Base-by-base conservation (phyloP, 345 rosid genomes). In the Lenwebbia sp. region DNA sequence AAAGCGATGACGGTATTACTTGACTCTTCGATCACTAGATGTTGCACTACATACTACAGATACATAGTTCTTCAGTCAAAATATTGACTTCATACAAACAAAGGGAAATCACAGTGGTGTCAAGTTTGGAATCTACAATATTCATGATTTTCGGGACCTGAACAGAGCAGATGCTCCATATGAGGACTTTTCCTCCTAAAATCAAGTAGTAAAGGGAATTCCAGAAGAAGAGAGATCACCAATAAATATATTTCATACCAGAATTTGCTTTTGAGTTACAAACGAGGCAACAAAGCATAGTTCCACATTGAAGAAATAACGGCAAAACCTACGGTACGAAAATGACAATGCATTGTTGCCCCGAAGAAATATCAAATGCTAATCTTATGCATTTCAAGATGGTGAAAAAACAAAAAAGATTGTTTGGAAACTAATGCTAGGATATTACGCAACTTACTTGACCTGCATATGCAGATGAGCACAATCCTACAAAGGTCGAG, bases 401-500 rank as follows among this genome's bases (percentile, higher is more conserved):
- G 78, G 37, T 19, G 47, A 70, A 25, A 30, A 33, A 33, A 70
- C 47, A 19, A 37, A 70, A 70, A 70, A 70, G 78, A 70, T 33
- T 70, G 47, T 70, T 22, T 33, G 78, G 47, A 40, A 70, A 70
- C 78, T 70, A 70, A 37, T 70, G 78, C 78, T 33, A 37, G 78
- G 6, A 21, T 86, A 23, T 85, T 85, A 21, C 49, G 86, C 40
- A 83, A 83, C 84, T 17, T 83, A 83, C 84, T 70, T 19, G 78
- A 70, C 78, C 78, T 83, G 85, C 78, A 70, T 19, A 9, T 70
- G 26, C 47, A 37, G 81, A 23, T 37, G 26, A 70, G 52, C 78
- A 52, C 83, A 33, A 53, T 85, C 85, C 47, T 90, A 92, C 88
- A 92, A 84, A 74, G 96, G 97, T 10, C 97, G 92, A 75, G 90